These are phyloP conservation scores for Ilex paraguariensis DNA, from an alignment of 305 asterid species.

Conservation along the genomic window DNA sequence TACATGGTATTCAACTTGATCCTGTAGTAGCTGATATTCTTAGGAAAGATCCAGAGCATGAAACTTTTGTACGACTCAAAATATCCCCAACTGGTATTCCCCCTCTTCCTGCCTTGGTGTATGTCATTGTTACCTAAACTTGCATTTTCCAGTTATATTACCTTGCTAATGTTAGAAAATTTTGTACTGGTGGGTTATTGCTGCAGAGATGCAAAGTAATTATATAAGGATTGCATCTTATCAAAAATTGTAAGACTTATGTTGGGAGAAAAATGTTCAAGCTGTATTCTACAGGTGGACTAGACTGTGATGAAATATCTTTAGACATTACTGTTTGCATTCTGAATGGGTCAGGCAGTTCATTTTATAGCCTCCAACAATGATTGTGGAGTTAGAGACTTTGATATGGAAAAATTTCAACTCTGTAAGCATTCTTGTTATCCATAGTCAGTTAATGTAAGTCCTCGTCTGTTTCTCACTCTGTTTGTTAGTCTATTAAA, in stretches of 20 bases:
- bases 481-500: neutral
- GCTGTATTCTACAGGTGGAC: no score
- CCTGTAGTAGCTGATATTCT: constrained; percentile 97
- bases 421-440: constrained; percentile 50
- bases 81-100: constrained; percentile 77
- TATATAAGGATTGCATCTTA: no score
- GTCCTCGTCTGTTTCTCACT: constrained; percentile 5
- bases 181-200: no score
- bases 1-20: constrained; percentile 94
- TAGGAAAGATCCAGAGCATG: constrained; percentile 97
- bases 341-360: neutral
- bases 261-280: no score
- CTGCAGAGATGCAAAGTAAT: no score
- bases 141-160: no score
- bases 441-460: constrained; percentile 58
- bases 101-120: constrained; percentile 16
- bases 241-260: no score
- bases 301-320: no score
- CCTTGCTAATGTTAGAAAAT: no score
- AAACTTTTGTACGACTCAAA: constrained; percentile 84
- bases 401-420: constrained; percentile 54
- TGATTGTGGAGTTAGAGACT: constrained; percentile 60
- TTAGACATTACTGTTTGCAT: no score
- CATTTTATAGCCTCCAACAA: constrained; percentile 68
- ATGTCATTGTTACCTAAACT: neutral